A percentile compares a stretch with the other conserved stretches of the same genome.
Conservation (phyloP, 202 grass and related monocot species). For the Zizania palustris region DNA sequence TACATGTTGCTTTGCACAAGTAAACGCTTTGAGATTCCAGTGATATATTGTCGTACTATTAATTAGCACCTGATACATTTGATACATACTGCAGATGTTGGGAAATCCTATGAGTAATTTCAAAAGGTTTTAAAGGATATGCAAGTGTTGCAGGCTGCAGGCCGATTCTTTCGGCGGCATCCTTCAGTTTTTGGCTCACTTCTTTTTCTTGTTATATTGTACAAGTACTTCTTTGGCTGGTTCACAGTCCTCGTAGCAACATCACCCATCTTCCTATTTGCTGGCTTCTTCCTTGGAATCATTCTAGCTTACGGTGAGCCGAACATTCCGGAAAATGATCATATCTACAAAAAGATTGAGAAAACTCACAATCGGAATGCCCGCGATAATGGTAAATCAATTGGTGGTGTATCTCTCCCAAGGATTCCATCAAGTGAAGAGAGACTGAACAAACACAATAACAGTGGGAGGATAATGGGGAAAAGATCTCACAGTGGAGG, state of each 20-base stretch:
- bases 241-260: conserved; percentile 54
- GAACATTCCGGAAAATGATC: conserved; percentile 47
- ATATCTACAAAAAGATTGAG: conserved; percentile 47
- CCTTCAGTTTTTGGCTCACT: conserved; percentile 50
- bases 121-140: conserved; percentile 29
- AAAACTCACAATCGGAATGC: conserved; percentile 23
- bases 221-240: conserved; percentile 64
- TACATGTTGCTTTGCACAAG: background rate
- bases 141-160: conserved; percentile 14
- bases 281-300: conserved; percentile 69
- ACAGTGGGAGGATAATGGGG: conserved; percentile 28
- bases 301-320: conserved; percentile 66
- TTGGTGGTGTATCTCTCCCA: conserved; percentile 17
- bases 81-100: conserved; percentile 16
- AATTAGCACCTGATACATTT: background rate
- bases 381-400: conserved; percentile 4
- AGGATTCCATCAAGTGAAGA: conserved; percentile 28
- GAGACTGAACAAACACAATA: conserved; percentile 11
- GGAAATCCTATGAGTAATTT: conserved; percentile 34
- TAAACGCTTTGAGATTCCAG: background rate
- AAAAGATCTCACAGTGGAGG: conserved; percentile 31
- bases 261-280: conserved; percentile 65
- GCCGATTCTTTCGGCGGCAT: conserved; percentile 44
- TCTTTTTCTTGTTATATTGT: conserved; percentile 59
- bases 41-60: conserved; percentile 1